Conservation (phyloP, 1,139 yeast species). For the Entelexis sorbosivorans region DNA sequence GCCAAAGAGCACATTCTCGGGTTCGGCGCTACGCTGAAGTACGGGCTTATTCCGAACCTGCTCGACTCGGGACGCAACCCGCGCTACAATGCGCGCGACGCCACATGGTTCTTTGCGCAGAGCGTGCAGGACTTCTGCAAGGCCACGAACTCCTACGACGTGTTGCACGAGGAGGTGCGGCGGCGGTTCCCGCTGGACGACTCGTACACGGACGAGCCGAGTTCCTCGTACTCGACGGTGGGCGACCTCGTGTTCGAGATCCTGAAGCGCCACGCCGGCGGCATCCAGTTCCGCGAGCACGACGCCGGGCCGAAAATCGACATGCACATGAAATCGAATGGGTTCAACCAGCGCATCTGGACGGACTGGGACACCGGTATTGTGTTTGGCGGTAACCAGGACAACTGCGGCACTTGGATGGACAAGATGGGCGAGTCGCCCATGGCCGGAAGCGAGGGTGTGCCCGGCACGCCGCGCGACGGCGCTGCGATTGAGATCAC, state of each 20-base stretch:
- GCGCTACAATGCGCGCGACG: conserved; percentile 91
- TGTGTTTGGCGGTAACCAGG: conserved; percentile 82
- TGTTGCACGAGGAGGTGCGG: conserved; percentile 59
- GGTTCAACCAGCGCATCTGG: conserved; percentile 68
- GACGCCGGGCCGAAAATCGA: conserved; percentile 86
- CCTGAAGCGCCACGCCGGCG: conserved; percentile 72
- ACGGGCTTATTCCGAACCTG: conserved; percentile 87
- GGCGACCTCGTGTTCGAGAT: conserved; percentile 75
- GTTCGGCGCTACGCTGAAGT: conserved; percentile 85
- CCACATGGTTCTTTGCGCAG: conserved; percentile 89
- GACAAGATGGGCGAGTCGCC: conserved; percentile 97
- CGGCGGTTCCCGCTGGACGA: conserved; percentile 90
- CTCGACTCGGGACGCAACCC: conserved; percentile 91
- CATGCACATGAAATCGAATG: conserved; percentile 84
- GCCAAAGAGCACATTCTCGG: conserved; percentile 74
- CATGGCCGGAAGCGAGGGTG: conserved; percentile 71
- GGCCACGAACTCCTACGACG: conserved; percentile 25
- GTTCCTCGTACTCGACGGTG: conserved; percentile 55
- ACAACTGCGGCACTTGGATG: conserved; percentile 98
- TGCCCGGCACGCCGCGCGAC: conserved; percentile 95
- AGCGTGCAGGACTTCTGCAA: conserved; percentile 70
- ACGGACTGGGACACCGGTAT: conserved; percentile 89
- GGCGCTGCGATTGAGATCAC: conserved; percentile 93
- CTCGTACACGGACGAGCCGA: conserved; percentile 63
- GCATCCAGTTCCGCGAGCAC: conserved; percentile 83